Evolutionary conservation across 75 land plant genomes (phyloP).

Genomic region (Picea sitchensis): DNA sequence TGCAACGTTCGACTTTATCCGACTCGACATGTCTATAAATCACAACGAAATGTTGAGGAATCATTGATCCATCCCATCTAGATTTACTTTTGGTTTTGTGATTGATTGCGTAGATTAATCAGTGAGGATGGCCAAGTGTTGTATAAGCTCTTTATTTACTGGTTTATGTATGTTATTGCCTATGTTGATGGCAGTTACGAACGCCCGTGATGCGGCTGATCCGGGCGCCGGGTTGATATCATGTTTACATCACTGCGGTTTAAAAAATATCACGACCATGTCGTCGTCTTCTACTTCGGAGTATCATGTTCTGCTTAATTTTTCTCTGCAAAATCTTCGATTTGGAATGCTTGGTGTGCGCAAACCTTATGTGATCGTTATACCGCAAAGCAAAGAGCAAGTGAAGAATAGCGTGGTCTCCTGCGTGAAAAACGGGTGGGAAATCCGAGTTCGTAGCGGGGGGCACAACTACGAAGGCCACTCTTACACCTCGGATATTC

Average conservation of each 20-base stretch:
- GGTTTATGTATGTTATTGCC: too few species aligned
- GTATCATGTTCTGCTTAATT: slow-evolving; percentile 11
- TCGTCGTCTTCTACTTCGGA: background rate
- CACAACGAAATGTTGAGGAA: too few species aligned
- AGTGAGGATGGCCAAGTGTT: too few species aligned
- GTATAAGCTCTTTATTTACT: too few species aligned
- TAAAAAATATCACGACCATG: background rate
- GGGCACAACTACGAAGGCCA: slow-evolving; percentile 15
- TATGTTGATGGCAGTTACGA: too few species aligned
- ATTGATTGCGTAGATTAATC: too few species aligned
- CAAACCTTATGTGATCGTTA: slow-evolving; percentile 14
- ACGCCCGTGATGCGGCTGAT: too few species aligned
- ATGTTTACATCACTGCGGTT: background rate
- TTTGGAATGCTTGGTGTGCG: slow-evolving; percentile 17
- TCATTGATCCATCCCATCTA: too few species aligned
- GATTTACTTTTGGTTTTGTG: too few species aligned
- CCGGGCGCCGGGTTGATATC: background rate
- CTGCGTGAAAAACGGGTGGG: background rate
- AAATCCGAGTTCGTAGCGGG: slow-evolving; percentile 28
- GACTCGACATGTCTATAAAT: too few species aligned
- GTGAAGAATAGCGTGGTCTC: slow-evolving; percentile 8
- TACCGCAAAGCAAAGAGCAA: slow-evolving; percentile 6
- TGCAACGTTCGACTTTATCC: too few species aligned
- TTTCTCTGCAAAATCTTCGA: slow-evolving; percentile 36
- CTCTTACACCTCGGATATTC: slow-evolving; percentile 16